Evolutionary conservation across 1,284 basidiomycete genomes (phyloP), one percentile per base, ranked within the genome.

Genomic region (Termitomyces sp.): DNA sequence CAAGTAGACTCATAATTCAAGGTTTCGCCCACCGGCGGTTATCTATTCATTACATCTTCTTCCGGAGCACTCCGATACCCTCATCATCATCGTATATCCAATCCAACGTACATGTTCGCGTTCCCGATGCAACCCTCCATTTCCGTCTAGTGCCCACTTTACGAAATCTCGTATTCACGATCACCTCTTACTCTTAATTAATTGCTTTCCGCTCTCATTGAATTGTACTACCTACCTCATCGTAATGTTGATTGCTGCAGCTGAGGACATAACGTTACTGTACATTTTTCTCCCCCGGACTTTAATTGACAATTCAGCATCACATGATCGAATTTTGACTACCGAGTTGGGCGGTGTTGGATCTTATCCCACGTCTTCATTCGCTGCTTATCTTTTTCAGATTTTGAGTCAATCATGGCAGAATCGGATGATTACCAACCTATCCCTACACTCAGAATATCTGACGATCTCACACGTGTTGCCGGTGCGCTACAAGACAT

Each of bases 401-500:
- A 50, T 28, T 34, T 44, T 58, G 34, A 34, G 39, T 36, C 41
- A 56, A 47, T 44, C 36, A 67, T 65, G 62, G 55, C 64, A 46
- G 62, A 68, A 45, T 54, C 59, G 41, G 59, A 64, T 47, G 59
- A 62, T 54, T 66, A 65, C 19, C 52, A 56, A 58, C 62, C 67
- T 21, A 61, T 67, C 21, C 66, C 69, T 36, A 64, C 65, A 44
- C 54, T 63, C 36, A 63, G 65, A 57, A 66, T 75, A 56, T 66
- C 69, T 42, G 70, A 75, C 54, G 69, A 76, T 61, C 69, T 78
- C 30, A 68, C 67, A 34, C 68, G 70, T 3, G 76, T 75, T 31
- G 70, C 75, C 36, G 73, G 74, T 58, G 72, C 72, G 10, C 67
- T 79, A 28, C 66, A 73, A 63, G 70, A 69, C 57, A 78, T 79